phyloP scores from a whole-genome alignment of 352 stramenopile species.

The Phytopythium vexans region DNA sequence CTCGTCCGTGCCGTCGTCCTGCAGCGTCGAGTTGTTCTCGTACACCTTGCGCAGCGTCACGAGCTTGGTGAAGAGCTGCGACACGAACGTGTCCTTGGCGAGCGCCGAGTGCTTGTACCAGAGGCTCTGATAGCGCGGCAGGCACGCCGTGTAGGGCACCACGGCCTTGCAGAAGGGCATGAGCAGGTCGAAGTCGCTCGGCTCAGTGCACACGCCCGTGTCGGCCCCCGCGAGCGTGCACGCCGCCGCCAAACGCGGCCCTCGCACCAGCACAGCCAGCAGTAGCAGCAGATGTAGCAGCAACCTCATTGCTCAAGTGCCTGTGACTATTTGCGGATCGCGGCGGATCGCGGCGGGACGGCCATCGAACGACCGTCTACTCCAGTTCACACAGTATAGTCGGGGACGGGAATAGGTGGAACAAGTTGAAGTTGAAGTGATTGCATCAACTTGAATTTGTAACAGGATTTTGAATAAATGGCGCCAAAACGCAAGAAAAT shows the following conservation, averaged over 20 bases:
- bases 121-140: conserved; percentile 66
- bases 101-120: conserved; percentile 80
- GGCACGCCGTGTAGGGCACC: conserved; percentile 68
- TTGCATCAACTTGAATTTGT: too few species aligned
- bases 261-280: background rate
- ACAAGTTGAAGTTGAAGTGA: too few species aligned
- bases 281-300: background rate
- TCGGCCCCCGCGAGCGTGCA: conserved; percentile 54
- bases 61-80: conserved; percentile 68
- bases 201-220: conserved; percentile 57
- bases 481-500: too few species aligned
- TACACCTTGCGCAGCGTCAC: conserved; percentile 50
- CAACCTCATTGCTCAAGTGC: background rate
- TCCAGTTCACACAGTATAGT: too few species aligned
- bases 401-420: too few species aligned
- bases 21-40: conserved; percentile 64
- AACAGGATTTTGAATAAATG: too few species aligned
- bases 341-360: too few species aligned
- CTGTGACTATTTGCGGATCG: too few species aligned
- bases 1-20: conserved; percentile 63
- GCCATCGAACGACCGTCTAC: too few species aligned
- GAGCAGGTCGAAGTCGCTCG: conserved; percentile 61
- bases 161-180: conserved; percentile 70
- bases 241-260: background rate
- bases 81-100: conserved; percentile 65